These are phyloP conservation scores for Penicillium sp. DNA, from an alignment of 2,329 filamentous ascomycete genomes.

Conservation along the genomic window DNA sequence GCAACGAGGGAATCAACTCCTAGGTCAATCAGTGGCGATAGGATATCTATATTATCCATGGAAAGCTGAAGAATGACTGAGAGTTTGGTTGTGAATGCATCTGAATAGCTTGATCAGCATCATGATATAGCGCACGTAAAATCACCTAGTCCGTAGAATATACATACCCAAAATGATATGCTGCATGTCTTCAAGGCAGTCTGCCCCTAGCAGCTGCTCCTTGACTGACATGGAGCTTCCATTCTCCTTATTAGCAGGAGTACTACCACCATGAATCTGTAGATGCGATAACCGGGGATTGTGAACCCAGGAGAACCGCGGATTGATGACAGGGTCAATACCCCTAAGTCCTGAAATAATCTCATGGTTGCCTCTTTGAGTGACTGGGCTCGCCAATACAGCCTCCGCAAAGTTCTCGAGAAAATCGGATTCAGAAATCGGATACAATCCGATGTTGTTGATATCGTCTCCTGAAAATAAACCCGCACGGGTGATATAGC, in stretches of 20 bases:
- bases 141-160: too few relatives aligned
- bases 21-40: neutral
- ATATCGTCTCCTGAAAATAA: neutral
- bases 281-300: neutral
- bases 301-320: neutral
- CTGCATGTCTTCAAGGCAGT: neutral
- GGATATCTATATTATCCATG: neutral
- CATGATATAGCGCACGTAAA: neutral
- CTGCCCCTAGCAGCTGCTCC: neutral
- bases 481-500: neutral
- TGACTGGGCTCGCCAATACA: neutral
- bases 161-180: neutral
- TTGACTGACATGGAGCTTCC: neutral
- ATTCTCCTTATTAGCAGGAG: neutral
- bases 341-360: neutral
- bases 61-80: neutral
- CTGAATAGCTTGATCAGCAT: neutral
- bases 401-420: neutral
- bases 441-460: neutral
- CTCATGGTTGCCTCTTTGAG: neutral
- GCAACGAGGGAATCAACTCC: neutral
- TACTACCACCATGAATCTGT: neutral
- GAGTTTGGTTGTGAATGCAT: neutral
- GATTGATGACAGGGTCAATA: neutral
- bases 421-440: neutral